These are phyloP conservation scores for Hirsutella thompsonii DNA, from an alignment of 2,329 filamentous ascomycete species.

Conservation along the genomic window DNA sequence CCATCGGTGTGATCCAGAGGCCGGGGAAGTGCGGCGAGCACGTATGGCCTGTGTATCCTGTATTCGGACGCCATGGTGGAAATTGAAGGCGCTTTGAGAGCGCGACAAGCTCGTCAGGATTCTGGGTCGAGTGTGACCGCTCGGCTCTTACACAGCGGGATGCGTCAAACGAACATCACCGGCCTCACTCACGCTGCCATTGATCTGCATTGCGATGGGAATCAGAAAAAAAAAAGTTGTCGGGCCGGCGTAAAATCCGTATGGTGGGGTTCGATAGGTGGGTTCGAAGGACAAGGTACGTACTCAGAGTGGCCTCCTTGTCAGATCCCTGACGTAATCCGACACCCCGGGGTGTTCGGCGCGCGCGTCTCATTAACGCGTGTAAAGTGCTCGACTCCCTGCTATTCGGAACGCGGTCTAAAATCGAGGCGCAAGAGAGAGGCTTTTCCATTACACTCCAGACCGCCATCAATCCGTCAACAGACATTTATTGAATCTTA, in stretches of 20 bases:
- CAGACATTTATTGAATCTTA: no score
- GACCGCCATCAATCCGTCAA: no score
- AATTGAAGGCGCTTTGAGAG: neutral
- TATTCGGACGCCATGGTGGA: constrained; percentile 42
- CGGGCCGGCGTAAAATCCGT: constrained; percentile 21
- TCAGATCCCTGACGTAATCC: no score
- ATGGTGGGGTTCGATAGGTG: constrained; percentile 10
- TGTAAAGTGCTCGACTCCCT: no score
- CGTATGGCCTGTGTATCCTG: constrained; percentile 51
- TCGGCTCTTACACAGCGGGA: neutral
- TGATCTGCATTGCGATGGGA: neutral
- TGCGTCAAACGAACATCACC: neutral
- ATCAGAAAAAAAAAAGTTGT: constrained; percentile 19
- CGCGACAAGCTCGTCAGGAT: neutral
- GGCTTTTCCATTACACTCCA: no score
- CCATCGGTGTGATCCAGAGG: constrained; percentile 40
- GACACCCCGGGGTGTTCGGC: no score
- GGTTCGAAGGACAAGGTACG: neutral
- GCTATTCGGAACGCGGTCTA: no score
- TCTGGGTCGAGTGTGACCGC: neutral
- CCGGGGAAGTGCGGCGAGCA: constrained; percentile 45
- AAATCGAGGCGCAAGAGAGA: no score
- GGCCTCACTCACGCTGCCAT: neutral
- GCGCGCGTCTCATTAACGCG: no score
- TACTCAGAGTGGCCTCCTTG: neutral